phyloP scores from a whole-genome alignment of 1,284 basidiomycete genomes.

The Puccinia hordei region DNA sequence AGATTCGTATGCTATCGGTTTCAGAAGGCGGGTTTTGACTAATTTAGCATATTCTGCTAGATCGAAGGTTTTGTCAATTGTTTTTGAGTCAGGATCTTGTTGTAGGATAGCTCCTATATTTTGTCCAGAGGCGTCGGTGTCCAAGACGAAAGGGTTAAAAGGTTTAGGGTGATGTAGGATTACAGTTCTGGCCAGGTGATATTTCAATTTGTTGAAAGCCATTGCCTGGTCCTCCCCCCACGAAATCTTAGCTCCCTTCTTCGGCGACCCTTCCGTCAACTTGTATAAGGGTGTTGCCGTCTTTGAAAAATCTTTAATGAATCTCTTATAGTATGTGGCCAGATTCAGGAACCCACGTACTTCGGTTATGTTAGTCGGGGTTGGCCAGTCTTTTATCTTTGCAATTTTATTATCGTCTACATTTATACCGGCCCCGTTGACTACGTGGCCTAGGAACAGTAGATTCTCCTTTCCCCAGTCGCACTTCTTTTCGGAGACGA shows the following conservation, averaged over 20 bases:
- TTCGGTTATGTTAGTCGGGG: no score
- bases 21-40: background rate
- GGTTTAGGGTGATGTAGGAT: background rate
- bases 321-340: no score
- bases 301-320: no score
- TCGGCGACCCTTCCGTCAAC: no score
- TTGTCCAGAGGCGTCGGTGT: background rate
- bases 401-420: no score
- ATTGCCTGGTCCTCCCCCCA: background rate
- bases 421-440: background rate
- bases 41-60: background rate
- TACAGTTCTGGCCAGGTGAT: background rate
- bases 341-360: no score
- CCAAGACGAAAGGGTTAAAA: slow-evolving; percentile 1
- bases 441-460: slow-evolving; percentile 10
- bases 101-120: slow-evolving; percentile 23
- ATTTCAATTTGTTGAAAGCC: background rate
- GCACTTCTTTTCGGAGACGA: background rate
- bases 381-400: no score
- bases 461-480: background rate
- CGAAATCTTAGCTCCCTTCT: background rate
- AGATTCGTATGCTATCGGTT: slow-evolving; percentile 9
- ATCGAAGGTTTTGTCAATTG: background rate
- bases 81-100: background rate
- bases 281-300: no score